These are phyloP conservation scores for Liriodendron chinense DNA, from an alignment of 164 flowering plant genomes.

Conservation along the genomic window DNA sequence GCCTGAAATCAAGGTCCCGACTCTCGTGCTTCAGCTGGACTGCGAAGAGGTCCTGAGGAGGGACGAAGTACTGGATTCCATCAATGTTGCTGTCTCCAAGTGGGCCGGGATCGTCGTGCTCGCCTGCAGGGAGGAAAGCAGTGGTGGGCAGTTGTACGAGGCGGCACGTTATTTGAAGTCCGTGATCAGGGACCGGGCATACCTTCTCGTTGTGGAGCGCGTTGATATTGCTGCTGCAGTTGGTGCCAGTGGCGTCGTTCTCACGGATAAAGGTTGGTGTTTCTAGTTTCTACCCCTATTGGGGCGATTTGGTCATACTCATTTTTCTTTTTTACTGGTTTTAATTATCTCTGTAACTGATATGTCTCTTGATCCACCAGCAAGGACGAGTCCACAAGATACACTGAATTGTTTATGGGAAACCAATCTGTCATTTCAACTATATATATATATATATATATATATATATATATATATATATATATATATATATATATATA, in stretches of 20 bases:
- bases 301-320: background rate
- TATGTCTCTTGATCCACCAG: too few species aligned
- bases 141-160: slow-evolving; percentile 66
- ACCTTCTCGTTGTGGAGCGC: slow-evolving; percentile 69
- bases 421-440: too few species aligned
- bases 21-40: slow-evolving; percentile 52
- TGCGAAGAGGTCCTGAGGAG: slow-evolving; percentile 50
- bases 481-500: too few species aligned
- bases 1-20: slow-evolving; percentile 77
- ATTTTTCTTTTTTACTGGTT: background rate
- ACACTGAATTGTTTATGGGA: too few species aligned
- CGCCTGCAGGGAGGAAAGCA: slow-evolving; percentile 43
- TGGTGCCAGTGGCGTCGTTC: slow-evolving; percentile 83
- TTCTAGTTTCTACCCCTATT: background rate
- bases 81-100: slow-evolving; percentile 63
- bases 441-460: too few species aligned
- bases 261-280: slow-evolving; percentile 81
- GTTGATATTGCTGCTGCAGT: slow-evolving; percentile 92
- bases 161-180: slow-evolving; percentile 82
- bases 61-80: slow-evolving; percentile 33
- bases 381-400: too few species aligned
- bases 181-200: slow-evolving; percentile 72
- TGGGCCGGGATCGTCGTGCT: slow-evolving; percentile 71
- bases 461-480: too few species aligned
- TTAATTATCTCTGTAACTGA: background rate